A percentile compares a stretch with the other conserved stretches of the same genome.
Conservation (phyloP, 768 basidiomycete genomes). For the Agaricus sinodeliciosus region DNA sequence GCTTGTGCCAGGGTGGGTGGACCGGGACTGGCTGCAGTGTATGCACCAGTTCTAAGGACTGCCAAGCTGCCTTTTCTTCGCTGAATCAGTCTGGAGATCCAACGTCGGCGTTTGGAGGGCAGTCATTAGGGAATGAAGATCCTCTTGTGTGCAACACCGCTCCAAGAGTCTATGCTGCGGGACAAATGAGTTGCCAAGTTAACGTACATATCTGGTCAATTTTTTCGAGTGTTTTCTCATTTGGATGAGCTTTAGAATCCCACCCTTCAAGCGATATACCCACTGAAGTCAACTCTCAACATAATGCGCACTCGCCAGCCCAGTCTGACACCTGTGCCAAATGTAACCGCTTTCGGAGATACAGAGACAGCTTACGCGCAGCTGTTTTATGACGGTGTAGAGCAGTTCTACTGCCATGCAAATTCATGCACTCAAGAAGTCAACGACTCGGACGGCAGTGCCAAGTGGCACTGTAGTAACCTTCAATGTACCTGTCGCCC, state of each 20-base stretch:
- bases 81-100: constrained; percentile 27
- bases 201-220: constrained; percentile 42
- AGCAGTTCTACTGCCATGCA: constrained; percentile 85
- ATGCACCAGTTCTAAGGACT: constrained; percentile 61
- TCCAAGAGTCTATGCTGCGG: constrained; percentile 67
- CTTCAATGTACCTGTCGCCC: constrained; percentile 70
- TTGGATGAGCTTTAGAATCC: constrained; percentile 52
- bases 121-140: constrained; percentile 39
- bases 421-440: constrained; percentile 61
- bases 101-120: constrained; percentile 18
- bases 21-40: constrained; percentile 75
- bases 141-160: constrained; percentile 67
- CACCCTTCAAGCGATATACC: constrained; percentile 72
- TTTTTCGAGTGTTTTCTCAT: not conserved
- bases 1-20: constrained; percentile 73
- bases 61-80: constrained; percentile 54
- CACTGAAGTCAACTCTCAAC: constrained; percentile 64
- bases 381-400: constrained; percentile 71
- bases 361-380: constrained; percentile 56
- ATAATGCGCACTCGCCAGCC: constrained; percentile 73
- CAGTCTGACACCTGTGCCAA: constrained; percentile 60
- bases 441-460: constrained; percentile 27
- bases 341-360: constrained; percentile 51
- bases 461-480: constrained; percentile 66
- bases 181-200: constrained; percentile 83